These are phyloP conservation scores for Lecanosticta acicola DNA, from an alignment of 2,329 filamentous ascomycete genomes.

Conservation along the genomic window DNA sequence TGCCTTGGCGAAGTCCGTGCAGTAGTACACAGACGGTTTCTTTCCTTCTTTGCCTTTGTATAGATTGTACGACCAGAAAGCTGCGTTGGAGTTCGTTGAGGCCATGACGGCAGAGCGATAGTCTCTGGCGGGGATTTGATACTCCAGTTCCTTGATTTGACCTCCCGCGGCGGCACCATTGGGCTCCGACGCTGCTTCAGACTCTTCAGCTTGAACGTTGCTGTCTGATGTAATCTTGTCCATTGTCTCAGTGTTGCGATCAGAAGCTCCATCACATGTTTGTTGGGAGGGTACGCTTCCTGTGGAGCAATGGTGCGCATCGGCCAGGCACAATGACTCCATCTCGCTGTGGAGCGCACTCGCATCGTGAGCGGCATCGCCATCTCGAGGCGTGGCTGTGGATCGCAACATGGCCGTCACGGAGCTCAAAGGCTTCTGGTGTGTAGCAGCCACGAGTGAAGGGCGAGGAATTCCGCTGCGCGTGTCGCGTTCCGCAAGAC, in stretches of 20 bases:
- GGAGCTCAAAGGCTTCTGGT: no score
- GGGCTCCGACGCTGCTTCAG: background rate
- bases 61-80: constrained; percentile 59
- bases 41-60: constrained; percentile 65
- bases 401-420: no score
- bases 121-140: constrained; percentile 25
- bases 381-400: no score
- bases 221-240: no score
- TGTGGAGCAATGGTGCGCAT: no score
- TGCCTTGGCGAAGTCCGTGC: constrained; percentile 59
- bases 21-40: constrained; percentile 74
- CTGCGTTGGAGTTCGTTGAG: constrained; percentile 25
- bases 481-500: background rate
- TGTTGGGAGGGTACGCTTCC: no score
- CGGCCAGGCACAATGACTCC: no score
- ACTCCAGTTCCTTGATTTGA: constrained; percentile 6
- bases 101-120: constrained; percentile 25
- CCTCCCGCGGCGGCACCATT: background rate
- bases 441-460: no score
- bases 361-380: no score
- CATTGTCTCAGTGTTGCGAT: no score
- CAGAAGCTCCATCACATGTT: no score
- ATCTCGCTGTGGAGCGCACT: no score
- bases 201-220: background rate
- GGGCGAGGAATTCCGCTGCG: background rate